phyloP scores from a whole-genome alignment of 2,329 filamentous ascomycete species.

The Fusarium vanettenii region DNA sequence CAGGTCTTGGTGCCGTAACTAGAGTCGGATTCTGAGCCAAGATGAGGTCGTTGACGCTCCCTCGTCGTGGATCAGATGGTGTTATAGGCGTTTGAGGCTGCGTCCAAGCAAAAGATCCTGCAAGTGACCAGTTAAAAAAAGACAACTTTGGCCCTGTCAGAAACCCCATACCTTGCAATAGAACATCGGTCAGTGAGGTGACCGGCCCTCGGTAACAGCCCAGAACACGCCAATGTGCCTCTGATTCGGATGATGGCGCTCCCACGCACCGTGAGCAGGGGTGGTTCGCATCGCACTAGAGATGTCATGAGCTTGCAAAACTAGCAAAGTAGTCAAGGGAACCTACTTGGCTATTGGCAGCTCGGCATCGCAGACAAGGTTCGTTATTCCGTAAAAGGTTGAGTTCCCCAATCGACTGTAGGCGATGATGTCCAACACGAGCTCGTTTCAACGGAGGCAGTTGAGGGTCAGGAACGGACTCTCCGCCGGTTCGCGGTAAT shows the following conservation, averaged over 20 bases:
- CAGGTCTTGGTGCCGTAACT: slow-evolving; percentile 54
- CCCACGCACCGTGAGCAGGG: slow-evolving; percentile 61
- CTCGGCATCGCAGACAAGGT: slow-evolving; percentile 64
- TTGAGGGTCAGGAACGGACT: slow-evolving; percentile 62
- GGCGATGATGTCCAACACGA: slow-evolving; percentile 62
- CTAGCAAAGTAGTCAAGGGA: not conserved
- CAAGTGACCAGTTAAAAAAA: slow-evolving; percentile 19
- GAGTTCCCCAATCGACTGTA: slow-evolving; percentile 69
- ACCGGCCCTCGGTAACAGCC: slow-evolving; percentile 65
- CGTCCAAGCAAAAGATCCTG: slow-evolving; percentile 60
- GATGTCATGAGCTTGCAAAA: slow-evolving; percentile 19
- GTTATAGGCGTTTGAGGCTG: slow-evolving; percentile 62
- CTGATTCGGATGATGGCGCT: slow-evolving; percentile 48
- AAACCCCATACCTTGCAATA: slow-evolving; percentile 60
- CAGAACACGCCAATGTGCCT: slow-evolving; percentile 60
- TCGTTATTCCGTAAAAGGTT: slow-evolving; percentile 60
- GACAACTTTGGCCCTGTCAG: not conserved
- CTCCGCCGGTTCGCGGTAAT: slow-evolving; percentile 54
- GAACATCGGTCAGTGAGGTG: slow-evolving; percentile 58
- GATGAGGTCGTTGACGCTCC: slow-evolving; percentile 64
- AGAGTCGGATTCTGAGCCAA: slow-evolving; percentile 58
- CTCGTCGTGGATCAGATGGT: slow-evolving; percentile 61
- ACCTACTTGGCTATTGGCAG: slow-evolving; percentile 59
- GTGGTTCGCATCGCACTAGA: slow-evolving; percentile 64
- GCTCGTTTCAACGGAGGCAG: slow-evolving; percentile 67